phyloP scores from a whole-genome alignment of 345 rosid species.

The Melaleuca alternifolia region DNA sequence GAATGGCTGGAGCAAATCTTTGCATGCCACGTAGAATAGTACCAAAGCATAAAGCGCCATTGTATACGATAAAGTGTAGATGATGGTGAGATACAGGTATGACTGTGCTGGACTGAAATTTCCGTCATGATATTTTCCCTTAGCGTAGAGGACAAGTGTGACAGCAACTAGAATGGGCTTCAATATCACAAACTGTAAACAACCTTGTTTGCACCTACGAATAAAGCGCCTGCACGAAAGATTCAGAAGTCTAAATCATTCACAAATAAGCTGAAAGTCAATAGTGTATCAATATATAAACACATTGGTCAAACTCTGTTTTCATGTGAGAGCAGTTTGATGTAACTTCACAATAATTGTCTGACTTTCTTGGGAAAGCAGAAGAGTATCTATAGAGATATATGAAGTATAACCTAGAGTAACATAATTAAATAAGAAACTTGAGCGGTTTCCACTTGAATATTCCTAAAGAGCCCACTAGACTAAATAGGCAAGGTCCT shows the following conservation, averaged over 20 bases:
- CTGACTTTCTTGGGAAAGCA: not conserved
- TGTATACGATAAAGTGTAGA: conserved; percentile 79
- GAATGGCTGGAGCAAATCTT: conserved; percentile 93
- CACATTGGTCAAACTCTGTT: not conserved
- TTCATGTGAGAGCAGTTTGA: not conserved
- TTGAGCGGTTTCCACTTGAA: not conserved
- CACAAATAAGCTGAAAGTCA: not conserved
- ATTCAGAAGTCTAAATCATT: not conserved
- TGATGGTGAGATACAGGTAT: conserved; percentile 83
- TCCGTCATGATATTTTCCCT: conserved; percentile 92
- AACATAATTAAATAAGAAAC: not conserved
- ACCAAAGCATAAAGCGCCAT: conserved; percentile 77
- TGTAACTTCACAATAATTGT: not conserved
- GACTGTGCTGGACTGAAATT: conserved; percentile 87
- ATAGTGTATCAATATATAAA: not conserved
- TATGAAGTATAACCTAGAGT: not conserved
- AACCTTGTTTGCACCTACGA: conserved; percentile 95
- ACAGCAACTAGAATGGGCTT: conserved; percentile 87
- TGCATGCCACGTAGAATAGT: conserved; percentile 91
- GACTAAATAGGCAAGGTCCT: not conserved
- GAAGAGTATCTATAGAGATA: not conserved
- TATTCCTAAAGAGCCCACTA: not conserved
- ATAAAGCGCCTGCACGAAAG: conserved; percentile 67
- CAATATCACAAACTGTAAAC: conserved; percentile 91
- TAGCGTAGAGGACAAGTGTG: conserved; percentile 76